Conservation (phyloP, 2,329 filamentous ascomycete genomes). For the Fusarium annulatum region DNA sequence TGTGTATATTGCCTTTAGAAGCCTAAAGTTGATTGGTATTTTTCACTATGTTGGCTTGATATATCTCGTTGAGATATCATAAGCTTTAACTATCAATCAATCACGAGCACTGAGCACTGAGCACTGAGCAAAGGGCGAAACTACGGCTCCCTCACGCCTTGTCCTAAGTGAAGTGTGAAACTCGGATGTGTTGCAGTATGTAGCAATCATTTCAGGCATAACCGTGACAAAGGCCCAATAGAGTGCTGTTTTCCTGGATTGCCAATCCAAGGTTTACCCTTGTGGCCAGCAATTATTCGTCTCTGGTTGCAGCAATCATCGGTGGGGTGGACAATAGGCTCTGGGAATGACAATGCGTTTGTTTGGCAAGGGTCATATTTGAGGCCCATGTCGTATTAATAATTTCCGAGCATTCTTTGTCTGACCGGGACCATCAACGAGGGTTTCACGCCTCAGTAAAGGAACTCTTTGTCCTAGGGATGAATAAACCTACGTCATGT, state of each 20-base stretch:
- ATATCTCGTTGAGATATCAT: too few species aligned
- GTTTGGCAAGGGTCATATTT: background rate
- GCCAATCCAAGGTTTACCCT: background rate
- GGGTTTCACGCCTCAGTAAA: background rate
- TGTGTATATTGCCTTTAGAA: too few species aligned
- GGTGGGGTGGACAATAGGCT: background rate
- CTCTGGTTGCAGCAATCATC: background rate
- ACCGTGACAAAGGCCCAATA: background rate
- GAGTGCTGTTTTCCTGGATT: rapidly evolving
- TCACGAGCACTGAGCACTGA: background rate
- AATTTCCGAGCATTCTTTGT: background rate
- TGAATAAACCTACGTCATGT: background rate
- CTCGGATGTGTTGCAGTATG: background rate
- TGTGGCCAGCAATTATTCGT: background rate
- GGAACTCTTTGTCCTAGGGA: background rate
- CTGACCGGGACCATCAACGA: background rate
- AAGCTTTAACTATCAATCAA: too few species aligned
- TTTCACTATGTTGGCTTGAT: too few species aligned
- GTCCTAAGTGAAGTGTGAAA: background rate
- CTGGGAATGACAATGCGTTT: background rate
- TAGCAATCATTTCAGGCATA: background rate
- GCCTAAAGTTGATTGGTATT: too few species aligned
- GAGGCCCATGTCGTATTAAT: background rate
- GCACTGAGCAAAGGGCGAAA: background rate
- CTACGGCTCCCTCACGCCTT: background rate